Evolutionary conservation across 2,329 filamentous ascomycete species (phyloP).

Genomic region (Cytospora paraplurivora): DNA sequence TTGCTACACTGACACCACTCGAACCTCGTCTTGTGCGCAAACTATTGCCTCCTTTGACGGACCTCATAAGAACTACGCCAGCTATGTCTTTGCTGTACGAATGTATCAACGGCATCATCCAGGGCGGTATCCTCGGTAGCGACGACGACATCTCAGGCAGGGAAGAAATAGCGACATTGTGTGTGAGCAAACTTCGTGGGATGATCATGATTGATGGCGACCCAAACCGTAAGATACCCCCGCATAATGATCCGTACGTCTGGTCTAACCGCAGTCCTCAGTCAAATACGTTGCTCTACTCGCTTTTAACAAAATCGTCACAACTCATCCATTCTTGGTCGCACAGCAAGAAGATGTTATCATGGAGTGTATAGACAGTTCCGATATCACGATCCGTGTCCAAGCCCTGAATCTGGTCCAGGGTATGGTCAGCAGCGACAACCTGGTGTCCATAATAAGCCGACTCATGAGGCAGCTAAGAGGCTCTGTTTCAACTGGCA

Average conservation of each 20-base stretch:
- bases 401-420: constrained; percentile 89
- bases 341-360: constrained; percentile 95
- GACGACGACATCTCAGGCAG: constrained; percentile 78
- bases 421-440: constrained; percentile 90
- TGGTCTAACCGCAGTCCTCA: constrained; percentile 39
- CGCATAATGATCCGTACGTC: constrained; percentile 8
- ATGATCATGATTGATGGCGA: constrained; percentile 95
- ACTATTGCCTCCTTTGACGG: constrained; percentile 84
- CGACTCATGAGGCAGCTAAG: constrained; percentile 86
- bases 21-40: constrained; percentile 92
- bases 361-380: constrained; percentile 91
- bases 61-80: constrained; percentile 89
- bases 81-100: constrained; percentile 99
- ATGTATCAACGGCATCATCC: constrained; percentile 97
- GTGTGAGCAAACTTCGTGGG: constrained; percentile 87
- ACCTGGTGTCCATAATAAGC: constrained; percentile 80
- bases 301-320: constrained; percentile 92
- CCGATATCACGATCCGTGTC: constrained; percentile 93
- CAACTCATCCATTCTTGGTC: constrained; percentile 85
- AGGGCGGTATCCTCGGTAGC: constrained; percentile 88
- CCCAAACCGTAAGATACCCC: constrained; percentile 72
- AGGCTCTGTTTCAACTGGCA: constrained; percentile 46
- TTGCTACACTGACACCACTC: constrained; percentile 89
- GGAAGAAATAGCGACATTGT: constrained; percentile 89
- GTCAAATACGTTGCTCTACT: constrained; percentile 97